Conservation (phyloP, 192 early-diverging fungal genomes). For the Podochytrium sp. region DNA sequence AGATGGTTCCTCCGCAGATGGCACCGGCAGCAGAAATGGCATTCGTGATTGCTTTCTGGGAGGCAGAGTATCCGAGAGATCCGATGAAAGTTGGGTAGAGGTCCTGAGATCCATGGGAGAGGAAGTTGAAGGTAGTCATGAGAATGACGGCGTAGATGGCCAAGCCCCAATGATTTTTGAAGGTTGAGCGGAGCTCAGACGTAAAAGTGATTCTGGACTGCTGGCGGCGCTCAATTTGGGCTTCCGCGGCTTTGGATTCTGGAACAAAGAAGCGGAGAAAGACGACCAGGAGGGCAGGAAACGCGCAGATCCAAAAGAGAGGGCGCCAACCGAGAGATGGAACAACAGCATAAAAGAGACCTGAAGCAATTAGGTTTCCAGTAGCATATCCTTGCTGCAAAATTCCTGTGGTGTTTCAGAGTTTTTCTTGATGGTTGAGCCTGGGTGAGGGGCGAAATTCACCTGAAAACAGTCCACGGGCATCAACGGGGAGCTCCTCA, state of each 20-base stretch:
- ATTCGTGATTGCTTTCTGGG: conserved; percentile 61
- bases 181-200: neutral
- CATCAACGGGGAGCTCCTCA: conserved; percentile 69
- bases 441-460: neutral
- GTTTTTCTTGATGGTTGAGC: neutral
- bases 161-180: conserved; percentile 58
- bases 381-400: conserved; percentile 74
- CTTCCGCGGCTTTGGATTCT: conserved; percentile 58
- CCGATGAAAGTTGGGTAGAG: conserved; percentile 73
- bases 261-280: conserved; percentile 66
- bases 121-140: conserved; percentile 73
- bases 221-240: conserved; percentile 31
- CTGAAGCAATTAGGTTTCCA: conserved; percentile 70
- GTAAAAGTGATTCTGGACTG: conserved; percentile 17
- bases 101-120: conserved; percentile 71
- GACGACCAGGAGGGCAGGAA: conserved; percentile 61
- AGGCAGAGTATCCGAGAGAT: conserved; percentile 53
- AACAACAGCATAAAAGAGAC: conserved; percentile 62
- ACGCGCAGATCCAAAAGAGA: conserved; percentile 70
- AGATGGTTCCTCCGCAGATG: conserved; percentile 68
- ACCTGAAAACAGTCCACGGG: conserved; percentile 70
- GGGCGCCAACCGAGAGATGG: conserved; percentile 67
- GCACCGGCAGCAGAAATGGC: conserved; percentile 69
- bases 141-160: conserved; percentile 58
- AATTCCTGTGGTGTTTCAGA: conserved; percentile 54